Evolutionary conservation across 2,329 filamentous ascomycete species (phyloP), one percentile per base, ranked within the genome.

Genomic region (Graphilbum sp.): DNA sequence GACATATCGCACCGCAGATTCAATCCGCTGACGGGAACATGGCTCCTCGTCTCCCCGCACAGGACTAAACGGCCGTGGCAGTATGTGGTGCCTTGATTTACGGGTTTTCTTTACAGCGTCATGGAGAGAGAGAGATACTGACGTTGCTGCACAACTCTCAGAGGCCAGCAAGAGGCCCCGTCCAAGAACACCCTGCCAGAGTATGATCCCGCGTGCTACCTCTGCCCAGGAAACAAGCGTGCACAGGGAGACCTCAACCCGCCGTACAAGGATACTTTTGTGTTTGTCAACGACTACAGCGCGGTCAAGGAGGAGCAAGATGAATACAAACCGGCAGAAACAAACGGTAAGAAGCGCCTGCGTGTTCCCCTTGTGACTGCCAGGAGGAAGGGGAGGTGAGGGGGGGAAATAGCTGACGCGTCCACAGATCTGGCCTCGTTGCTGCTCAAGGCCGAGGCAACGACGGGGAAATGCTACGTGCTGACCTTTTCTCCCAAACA

Each of bases 51-150:
- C 13, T 96, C 90, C 15, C 90, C 90, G 43, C 90, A 98, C 59
- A 70, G 90, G 39, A 96, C 87, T 38, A 96, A 96, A 71, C 73
- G 90, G 46, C 90, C 90, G 52, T 98, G 90, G 90, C 90, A 95
- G 84, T 93, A 66, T 72, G 82, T 65, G 10, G 13, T 35, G 12
- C 21, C 31, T 32, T 19, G n/a, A 21, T n/a, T n/a, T 35, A 2
- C 20, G 9, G 6, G 18, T 2, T 27, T 19, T 17, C 6, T 11
- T 12, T 30, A 11, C 10, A 13, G 5, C 10, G 15, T n/a, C n/a
- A n/a, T n/a, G n/a, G n/a, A n/a, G n/a, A n/a, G n/a, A n/a, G n/a
- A n/a, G n/a, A n/a, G n/a, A n/a, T n/a, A 6, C 27, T 30, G 15
- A 30, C 27, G 6, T 12, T 11, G 15, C 6, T n/a, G 27, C 7